Conservation (phyloP, 2,329 filamentous ascomycete species). For the Stachybotrys chartarum region DNA sequence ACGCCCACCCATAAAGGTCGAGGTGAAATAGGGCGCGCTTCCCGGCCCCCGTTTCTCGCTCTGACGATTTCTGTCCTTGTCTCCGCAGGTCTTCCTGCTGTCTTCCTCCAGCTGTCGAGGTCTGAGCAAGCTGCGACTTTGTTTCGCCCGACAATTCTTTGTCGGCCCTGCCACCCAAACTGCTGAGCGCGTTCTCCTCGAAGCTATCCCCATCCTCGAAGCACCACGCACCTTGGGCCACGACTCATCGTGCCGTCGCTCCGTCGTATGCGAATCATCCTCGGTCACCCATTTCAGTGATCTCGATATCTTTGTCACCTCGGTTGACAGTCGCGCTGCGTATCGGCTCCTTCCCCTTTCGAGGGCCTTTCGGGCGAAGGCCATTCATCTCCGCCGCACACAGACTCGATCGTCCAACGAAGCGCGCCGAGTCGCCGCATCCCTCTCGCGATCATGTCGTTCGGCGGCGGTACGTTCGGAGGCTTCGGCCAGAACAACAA, state of each 20-base stretch:
- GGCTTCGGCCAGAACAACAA: constrained; percentile 53
- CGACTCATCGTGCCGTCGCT: constrained; percentile 6
- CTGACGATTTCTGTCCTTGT: constrained; percentile 16
- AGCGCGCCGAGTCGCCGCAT: background rate
- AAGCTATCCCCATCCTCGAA: background rate
- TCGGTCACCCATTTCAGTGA: background rate
- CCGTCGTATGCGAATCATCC: constrained; percentile 1
- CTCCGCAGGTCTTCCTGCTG: constrained; percentile 9
- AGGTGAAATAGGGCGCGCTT: constrained; percentile 22
- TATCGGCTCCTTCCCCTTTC: background rate
- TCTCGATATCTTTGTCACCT: background rate
- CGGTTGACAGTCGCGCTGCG: too few species aligned
- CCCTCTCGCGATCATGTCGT: constrained; percentile 39
- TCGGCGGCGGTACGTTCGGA: constrained; percentile 42
- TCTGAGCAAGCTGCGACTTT: background rate
- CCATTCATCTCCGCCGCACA: constrained; percentile 10
- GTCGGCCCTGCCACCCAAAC: background rate
- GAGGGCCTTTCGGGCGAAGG: background rate
- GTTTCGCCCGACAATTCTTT: background rate
- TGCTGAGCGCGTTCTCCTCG: background rate
- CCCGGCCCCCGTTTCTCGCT: constrained; percentile 13
- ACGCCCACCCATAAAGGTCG: constrained; percentile 5
- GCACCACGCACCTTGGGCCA: background rate
- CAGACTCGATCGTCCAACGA: constrained; percentile 3
- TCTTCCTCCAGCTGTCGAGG: too few species aligned